A percentile compares a stretch with the other conserved stretches of the same genome.
Evolutionary conservation across 2,329 filamentous ascomycete species (phyloP).

Genomic region (Ceratocystis ficicola): DNA sequence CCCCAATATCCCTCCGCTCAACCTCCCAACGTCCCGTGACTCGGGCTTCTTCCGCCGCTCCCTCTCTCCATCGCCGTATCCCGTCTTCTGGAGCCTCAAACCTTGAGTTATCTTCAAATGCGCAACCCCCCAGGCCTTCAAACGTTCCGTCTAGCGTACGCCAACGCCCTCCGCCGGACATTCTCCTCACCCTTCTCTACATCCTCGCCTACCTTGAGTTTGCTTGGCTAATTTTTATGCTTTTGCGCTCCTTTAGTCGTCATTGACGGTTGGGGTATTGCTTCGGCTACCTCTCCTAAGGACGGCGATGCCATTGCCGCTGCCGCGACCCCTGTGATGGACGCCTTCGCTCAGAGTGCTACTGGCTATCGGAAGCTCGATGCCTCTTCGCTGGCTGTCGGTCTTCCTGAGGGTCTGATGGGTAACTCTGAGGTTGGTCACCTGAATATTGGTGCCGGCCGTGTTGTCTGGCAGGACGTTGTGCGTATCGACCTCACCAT

Average conservation of each 20-base stretch:
- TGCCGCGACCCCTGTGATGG: conserved; percentile 90
- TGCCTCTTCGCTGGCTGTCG: conserved; percentile 89
- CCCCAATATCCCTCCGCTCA: background rate
- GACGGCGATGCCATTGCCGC: conserved; percentile 91
- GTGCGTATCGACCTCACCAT: conserved; percentile 91
- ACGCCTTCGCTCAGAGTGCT: conserved; percentile 68
- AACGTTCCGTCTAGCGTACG: background rate
- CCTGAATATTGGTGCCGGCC: conserved; percentile 92
- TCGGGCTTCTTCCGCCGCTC: background rate
- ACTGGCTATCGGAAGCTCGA: conserved; percentile 88
- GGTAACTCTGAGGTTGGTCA: conserved; percentile 98
- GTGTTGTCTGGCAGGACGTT: conserved; percentile 97
- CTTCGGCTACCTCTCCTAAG: conserved; percentile 65
- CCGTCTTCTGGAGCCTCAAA: background rate
- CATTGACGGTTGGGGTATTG: conserved; percentile 97
- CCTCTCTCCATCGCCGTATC: background rate
- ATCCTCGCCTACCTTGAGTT: conserved; percentile 45
- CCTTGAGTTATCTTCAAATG: background rate
- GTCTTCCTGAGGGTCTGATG: conserved; percentile 93
- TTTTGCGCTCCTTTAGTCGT: conserved; percentile 58
- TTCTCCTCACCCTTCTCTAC: conserved; percentile 38
- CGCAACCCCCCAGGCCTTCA: conserved; percentile 8
- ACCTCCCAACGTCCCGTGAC: background rate
- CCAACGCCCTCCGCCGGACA: conserved; percentile 14
- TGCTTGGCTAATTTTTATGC: conserved; percentile 47